Base-by-base conservation (phyloP, 805 yeast genomes). In the Candida multigemmis region DNA sequence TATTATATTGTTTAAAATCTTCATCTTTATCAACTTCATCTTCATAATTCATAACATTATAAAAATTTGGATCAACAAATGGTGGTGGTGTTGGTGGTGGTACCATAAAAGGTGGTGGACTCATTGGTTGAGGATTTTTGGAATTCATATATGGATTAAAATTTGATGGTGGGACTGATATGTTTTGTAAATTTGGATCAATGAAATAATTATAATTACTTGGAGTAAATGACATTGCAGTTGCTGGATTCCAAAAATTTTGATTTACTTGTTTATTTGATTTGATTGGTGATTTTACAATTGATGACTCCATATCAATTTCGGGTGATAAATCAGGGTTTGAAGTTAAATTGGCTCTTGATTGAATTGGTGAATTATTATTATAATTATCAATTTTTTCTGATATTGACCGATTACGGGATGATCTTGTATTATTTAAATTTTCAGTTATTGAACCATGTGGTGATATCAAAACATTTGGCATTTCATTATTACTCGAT, bases 211-310 rank as follows among this genome's bases (percentile, higher is more conserved):
- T 45, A 20, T 33, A 35, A 15, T 25, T 31, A 12, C 37, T 21
- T 13, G 83, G 82, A 9, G 70, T 69, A 43, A 76, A 76, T 1
- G 77, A 54, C 7, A 74, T 52, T 4, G 80, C 76, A 12, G 76
- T 55, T 5, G 78, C 80, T 0, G 81, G 80, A 45, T 74, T 74
- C 83, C 83, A 77, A 38, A 73, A 70, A 40, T 57, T 67, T 21
- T 45, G 60, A 6, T 42, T 38, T 8, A 31, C 13, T 9, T 19
- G 11, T 18, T 8, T 11, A 16, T 24, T 6, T 17, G n/a, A 24
- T 24, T 24, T 4, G 14, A 27, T 15, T 14, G 19, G 19, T 22
- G 14, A 4, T 4, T 9, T 15, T 16, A 6, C 6, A 10, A 13
- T 14, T 26, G 24, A 22, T 15, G 14, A 12, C 15, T 31, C 7